These are phyloP conservation scores for Leucosporidium creatinivorum DNA, from an alignment of 768 basidiomycete species.

Conservation along the genomic window DNA sequence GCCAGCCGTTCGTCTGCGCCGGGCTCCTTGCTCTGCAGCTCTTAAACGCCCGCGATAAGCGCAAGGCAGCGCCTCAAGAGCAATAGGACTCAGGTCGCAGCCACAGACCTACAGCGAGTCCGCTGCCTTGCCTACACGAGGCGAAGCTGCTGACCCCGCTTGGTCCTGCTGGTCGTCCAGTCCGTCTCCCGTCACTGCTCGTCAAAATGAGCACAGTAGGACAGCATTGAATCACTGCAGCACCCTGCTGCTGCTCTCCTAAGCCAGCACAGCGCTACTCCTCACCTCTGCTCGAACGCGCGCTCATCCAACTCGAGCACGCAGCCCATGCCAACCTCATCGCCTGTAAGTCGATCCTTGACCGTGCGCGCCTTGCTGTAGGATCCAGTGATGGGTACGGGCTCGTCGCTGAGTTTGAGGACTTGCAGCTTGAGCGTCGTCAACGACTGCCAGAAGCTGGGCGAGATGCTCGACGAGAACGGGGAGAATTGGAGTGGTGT, in stretches of 20 bases:
- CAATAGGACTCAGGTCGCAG: too few relatives aligned
- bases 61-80: too few relatives aligned
- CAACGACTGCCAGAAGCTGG: constrained; percentile 87
- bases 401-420: constrained; percentile 68
- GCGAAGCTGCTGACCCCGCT: not conserved
- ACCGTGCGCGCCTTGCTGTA: constrained; percentile 67
- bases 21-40: too few relatives aligned
- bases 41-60: too few relatives aligned
- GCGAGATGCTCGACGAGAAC: constrained; percentile 76
- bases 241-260: too few relatives aligned
- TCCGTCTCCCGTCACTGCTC: not conserved
- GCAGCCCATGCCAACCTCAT: constrained; percentile 64
- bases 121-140: too few relatives aligned
- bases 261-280: not conserved
- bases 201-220: not conserved
- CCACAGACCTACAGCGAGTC: too few relatives aligned
- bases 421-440: constrained; percentile 84
- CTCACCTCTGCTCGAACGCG: constrained; percentile 39
- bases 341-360: constrained; percentile 66
- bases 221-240: not conserved
- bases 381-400: constrained; percentile 56
- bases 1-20: too few relatives aligned
- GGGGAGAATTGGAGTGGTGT: constrained; percentile 70
- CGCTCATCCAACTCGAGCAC: constrained; percentile 38
- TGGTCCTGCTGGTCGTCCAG: not conserved